Evolutionary conservation across 768 basidiomycete species (phyloP).

Genomic region (Boletus tomentosulus): DNA sequence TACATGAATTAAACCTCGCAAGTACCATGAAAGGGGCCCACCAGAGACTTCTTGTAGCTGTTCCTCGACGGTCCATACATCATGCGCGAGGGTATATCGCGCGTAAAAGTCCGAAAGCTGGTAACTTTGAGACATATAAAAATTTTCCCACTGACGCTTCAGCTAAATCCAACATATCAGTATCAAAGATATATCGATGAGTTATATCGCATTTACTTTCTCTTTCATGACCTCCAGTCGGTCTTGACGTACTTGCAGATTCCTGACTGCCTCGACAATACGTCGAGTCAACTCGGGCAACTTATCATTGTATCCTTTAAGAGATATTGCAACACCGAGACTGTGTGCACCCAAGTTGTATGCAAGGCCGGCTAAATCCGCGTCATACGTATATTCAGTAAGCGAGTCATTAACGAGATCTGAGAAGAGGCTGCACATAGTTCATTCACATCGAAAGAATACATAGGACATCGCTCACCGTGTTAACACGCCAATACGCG

Average conservation of each 20-base stretch:
- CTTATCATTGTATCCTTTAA: constrained; percentile 93
- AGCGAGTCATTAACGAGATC: constrained; percentile 87
- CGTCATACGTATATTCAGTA: constrained; percentile 88
- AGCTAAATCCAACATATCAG: constrained; percentile 40
- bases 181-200: neutral
- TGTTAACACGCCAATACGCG: constrained; percentile 70
- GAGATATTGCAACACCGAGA: constrained; percentile 62
- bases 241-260: constrained; percentile 59
- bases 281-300: constrained; percentile 66
- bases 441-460: neutral
- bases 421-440: constrained; percentile 56
- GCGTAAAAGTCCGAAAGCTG: constrained; percentile 72
- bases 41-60: constrained; percentile 69
- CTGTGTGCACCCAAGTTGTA: constrained; percentile 63
- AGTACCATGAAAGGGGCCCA: constrained; percentile 36
- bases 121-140: constrained; percentile 81
- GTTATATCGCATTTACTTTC: constrained; percentile 46
- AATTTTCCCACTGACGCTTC: constrained; percentile 79
- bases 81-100: constrained; percentile 65
- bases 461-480: constrained; percentile 39
- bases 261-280: constrained; percentile 66
- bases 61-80: constrained; percentile 75
- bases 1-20: neutral
- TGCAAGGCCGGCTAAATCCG: constrained; percentile 82
- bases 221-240: constrained; percentile 82